Evolutionary conservation across 176 grass and related monocot genomes (phyloP), one percentile per base, ranked within the genome.

Genomic region (Zizania latifolia): DNA sequence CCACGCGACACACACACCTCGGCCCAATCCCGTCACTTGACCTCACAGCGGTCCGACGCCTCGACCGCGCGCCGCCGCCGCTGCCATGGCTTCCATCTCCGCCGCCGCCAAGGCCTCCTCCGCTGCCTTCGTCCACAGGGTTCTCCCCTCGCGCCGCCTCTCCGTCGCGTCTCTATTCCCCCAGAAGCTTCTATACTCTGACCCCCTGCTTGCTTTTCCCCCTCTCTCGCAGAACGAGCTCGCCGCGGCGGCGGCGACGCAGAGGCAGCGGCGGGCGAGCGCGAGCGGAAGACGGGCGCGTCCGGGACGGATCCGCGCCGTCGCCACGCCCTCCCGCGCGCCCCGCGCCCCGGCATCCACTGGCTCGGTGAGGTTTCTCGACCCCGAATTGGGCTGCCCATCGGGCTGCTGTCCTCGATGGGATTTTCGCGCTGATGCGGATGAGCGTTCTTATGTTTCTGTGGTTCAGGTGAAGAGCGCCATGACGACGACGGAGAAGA

Each of bases 401-500:
- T 44, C 15, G 64, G 38, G 17, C 45, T 43, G 56, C 17, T 65
- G 57, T 65, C 80, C 0, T 4, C 63, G 40, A 45, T 77, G 7
- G n/a, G 29, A 41, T 82, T 5, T 3, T 14, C 23, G 38, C 28
- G 40, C 9, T 29, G 61, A 50, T 70, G 12, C 2, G 17, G 15
- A 14, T 34, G 48, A 16, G 31, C 62, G 9, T 54, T 60, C 24
- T 72, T 71, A 4, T 29, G 26, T 68, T 21, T 51, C 6, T 51
- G 19, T 19, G 48, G n/a, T 53, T 53, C 58, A 96, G 92, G 86
- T 94, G 15, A 94, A 98, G 78, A 63, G 59, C 70, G 75, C 86
- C 19, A 90, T 98, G 95, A 94, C 89, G 71, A 98, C 92, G 89
- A 94, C 95, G 40, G 95, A 98, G 91, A 98, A 98, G 84, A 98